These are phyloP conservation scores for Gossypium herbaceum DNA, from an alignment of 345 rosid genomes.

Conservation along the genomic window DNA sequence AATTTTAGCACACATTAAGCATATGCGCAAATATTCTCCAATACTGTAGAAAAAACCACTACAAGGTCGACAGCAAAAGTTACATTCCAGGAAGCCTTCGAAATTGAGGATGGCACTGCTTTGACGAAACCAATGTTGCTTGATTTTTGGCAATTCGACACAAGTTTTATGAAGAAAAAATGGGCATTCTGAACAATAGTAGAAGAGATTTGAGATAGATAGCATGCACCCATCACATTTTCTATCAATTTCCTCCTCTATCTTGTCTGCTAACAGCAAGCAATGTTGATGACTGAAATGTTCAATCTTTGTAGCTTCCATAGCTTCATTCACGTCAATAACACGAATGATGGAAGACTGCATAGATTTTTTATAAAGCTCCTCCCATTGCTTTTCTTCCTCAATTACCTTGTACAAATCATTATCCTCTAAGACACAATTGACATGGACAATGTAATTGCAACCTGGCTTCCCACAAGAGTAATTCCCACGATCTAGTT, in stretches of 20 bases:
- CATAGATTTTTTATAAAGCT: background rate
- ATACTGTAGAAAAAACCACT: background rate
- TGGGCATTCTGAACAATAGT: no score
- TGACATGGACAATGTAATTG: constrained; percentile 21
- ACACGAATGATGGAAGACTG: background rate
- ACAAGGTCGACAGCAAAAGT: background rate
- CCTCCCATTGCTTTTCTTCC: background rate
- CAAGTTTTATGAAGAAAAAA: background rate
- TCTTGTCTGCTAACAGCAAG: background rate
- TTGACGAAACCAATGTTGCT: background rate
- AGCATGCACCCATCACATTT: background rate
- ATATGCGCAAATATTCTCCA: background rate
- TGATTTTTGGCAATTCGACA: background rate
- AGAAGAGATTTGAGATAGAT: background rate
- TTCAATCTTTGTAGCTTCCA: background rate
- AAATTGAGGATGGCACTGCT: accelerated
- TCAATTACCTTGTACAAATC: constrained; percentile 14
- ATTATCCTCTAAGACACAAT: constrained; percentile 18
- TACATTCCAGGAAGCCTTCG: accelerated
- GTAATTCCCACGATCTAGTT: constrained; percentile 14
- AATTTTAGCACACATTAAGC: background rate
- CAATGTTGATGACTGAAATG: background rate
- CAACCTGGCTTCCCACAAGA: constrained; percentile 4
- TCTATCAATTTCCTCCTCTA: background rate
- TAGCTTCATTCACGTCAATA: background rate